Percentiles rank a stretch among this genome's conserved stretches.
These are phyloP conservation scores for Acanthamoeba divionensis DNA, from an alignment of 208 protist species.

Conservation along the genomic window DNA sequence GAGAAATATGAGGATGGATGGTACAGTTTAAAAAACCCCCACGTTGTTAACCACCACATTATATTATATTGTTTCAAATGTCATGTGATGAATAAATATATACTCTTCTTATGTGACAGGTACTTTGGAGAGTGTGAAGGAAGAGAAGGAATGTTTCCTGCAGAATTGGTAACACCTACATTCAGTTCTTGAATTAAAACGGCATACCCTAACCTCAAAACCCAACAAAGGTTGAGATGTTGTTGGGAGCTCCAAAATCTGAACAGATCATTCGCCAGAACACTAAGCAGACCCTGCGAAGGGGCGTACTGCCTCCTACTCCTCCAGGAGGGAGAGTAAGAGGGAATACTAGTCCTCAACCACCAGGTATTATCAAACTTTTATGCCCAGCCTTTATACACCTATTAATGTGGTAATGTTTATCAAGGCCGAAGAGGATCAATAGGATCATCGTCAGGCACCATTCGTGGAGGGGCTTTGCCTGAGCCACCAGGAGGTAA, in stretches of 20 bases:
- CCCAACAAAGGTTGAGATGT: not conserved
- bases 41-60: too few relatives aligned
- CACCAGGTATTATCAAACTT: too few relatives aligned
- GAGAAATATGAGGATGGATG: constrained; percentile 31
- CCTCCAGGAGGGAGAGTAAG: too few relatives aligned
- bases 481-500: not conserved
- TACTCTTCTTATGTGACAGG: too few relatives aligned
- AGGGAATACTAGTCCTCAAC: too few relatives aligned
- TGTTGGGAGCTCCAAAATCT: constrained; percentile 45
- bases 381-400: too few relatives aligned
- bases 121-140: constrained; percentile 24
- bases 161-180: constrained; percentile 6
- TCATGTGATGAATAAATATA: too few relatives aligned
- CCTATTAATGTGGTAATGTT: too few relatives aligned
- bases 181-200: not conserved
- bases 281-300: not conserved
- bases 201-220: not conserved
- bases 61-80: too few relatives aligned
- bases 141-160: constrained; percentile 28
- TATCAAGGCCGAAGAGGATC: not conserved
- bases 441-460: not conserved
- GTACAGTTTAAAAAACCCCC: too few relatives aligned
- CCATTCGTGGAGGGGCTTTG: not conserved
- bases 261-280: constrained; percentile 42
- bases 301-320: not conserved